These are phyloP conservation scores for Calocybe gangraenosa DNA, from an alignment of 768 basidiomycete species.

Conservation along the genomic window DNA sequence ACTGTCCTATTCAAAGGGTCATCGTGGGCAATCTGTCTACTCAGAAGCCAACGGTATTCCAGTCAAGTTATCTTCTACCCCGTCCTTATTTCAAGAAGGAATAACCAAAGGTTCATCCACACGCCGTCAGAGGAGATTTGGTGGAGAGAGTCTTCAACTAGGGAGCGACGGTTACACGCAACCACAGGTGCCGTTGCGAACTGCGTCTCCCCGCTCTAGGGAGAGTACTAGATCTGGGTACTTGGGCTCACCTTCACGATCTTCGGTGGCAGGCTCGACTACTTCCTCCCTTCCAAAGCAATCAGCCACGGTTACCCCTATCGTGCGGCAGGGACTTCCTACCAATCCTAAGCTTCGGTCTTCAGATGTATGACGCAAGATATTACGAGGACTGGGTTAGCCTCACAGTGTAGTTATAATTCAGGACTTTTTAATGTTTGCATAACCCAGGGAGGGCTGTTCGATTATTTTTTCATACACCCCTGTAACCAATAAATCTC, in stretches of 20 bases:
- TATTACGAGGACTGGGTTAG: no score
- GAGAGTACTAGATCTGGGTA: constrained; percentile 5
- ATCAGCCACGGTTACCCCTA: background rate
- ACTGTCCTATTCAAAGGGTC: constrained; percentile 1
- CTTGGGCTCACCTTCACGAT: background rate
- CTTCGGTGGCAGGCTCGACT: background rate
- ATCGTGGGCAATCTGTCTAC: constrained; percentile 13
- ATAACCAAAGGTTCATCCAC: background rate
- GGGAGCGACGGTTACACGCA: constrained; percentile 4
- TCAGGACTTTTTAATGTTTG: no score
- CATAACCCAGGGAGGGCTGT: no score
- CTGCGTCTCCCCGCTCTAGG: background rate
- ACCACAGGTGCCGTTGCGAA: constrained; percentile 5
- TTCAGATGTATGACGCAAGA: background rate
- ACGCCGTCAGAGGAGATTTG: constrained; percentile 5
- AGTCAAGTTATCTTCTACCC: constrained; percentile 16
- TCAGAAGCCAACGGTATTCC: constrained; percentile 9
- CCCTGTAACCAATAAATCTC: no score
- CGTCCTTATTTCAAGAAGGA: constrained; percentile 11
- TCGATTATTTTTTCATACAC: no score
- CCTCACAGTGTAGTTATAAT: no score
- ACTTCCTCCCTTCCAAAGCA: background rate
- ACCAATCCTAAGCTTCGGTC: background rate
- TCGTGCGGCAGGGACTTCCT: background rate
- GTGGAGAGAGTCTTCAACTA: background rate